These are phyloP conservation scores for Penicillium pancosmium DNA, from an alignment of 495 filamentous ascomycete species.

Conservation along the genomic window DNA sequence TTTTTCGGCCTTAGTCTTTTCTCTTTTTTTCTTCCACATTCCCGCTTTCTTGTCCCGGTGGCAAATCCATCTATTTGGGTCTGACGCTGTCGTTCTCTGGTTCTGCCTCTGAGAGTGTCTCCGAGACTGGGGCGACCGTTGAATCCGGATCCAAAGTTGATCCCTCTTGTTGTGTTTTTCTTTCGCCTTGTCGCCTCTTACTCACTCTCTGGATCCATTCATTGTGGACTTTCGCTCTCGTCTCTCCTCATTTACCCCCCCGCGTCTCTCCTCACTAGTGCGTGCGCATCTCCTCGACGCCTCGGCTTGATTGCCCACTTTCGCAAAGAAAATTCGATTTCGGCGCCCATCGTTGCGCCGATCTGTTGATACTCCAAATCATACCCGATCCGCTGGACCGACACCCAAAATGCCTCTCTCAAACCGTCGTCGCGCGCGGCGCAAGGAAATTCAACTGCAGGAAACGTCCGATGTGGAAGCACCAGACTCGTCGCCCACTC, in stretches of 20 bases:
- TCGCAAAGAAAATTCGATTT: slow-evolving; percentile 6
- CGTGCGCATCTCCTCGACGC: slow-evolving; percentile 5
- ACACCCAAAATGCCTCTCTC: slow-evolving; percentile 49
- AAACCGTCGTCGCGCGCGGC: slow-evolving; percentile 53
- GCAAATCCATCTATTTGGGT: slow-evolving; percentile 34
- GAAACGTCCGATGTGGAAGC: slow-evolving; percentile 54
- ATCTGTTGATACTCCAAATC: not conserved
- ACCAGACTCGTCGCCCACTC: slow-evolving; percentile 69
- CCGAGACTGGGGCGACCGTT: slow-evolving; percentile 28
- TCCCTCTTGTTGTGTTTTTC: slow-evolving; percentile 27
- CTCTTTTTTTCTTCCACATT: slow-evolving; percentile 8
- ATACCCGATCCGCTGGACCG: not conserved
- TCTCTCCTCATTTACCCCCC: slow-evolving; percentile 12
- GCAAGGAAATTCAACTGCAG: slow-evolving; percentile 52
- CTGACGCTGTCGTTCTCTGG: slow-evolving; percentile 35
- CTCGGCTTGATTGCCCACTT: slow-evolving; percentile 10
- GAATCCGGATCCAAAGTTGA: slow-evolving; percentile 30
- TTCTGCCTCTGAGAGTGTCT: slow-evolving; percentile 36
- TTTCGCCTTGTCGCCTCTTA: slow-evolving; percentile 26
- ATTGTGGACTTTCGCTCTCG: not conserved
- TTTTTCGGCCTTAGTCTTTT: slow-evolving; percentile 1
- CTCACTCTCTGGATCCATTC: not conserved
- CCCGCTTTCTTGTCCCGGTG: slow-evolving; percentile 33
- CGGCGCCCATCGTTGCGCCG: not conserved
- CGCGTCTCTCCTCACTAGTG: slow-evolving; percentile 17